Conservation (phyloP, 768 basidiomycete species). For the Pleurotus pulmonarius region DNA sequence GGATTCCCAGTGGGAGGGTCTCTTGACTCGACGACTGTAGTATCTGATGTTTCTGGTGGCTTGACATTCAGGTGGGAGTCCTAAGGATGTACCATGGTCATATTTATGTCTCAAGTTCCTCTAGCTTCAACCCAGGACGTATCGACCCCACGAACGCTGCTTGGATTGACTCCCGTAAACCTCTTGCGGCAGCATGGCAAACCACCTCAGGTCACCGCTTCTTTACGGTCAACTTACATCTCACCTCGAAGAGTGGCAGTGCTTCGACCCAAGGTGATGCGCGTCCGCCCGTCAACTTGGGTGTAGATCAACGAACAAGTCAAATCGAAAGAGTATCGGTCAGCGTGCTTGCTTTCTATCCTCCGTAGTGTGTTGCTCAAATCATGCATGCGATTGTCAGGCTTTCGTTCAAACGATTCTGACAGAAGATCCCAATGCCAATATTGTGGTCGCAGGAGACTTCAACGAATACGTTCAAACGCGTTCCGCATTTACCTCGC, state of each 20-base stretch:
- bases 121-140: constrained; percentile 60
- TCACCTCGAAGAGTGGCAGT: constrained; percentile 55
- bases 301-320: constrained; percentile 39
- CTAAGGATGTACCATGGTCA: not conserved
- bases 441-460: constrained; percentile 54
- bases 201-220: constrained; percentile 39
- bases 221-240: constrained; percentile 60
- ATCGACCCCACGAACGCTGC: constrained; percentile 53
- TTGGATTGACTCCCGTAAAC: constrained; percentile 57
- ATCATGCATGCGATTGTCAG: constrained; percentile 21
- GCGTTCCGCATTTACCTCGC: constrained; percentile 44
- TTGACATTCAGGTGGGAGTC: constrained; percentile 39
- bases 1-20: constrained; percentile 45
- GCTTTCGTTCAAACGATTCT: constrained; percentile 46
- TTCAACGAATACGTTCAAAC: constrained; percentile 60
- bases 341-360: constrained; percentile 16
- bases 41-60: constrained; percentile 12
- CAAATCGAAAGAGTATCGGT: constrained; percentile 53
- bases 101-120: not conserved
- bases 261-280: constrained; percentile 52
- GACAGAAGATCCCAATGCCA: constrained; percentile 36
- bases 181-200: constrained; percentile 55
- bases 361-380: not conserved
- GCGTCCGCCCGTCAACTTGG: constrained; percentile 54
- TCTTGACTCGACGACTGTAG: constrained; percentile 37